Percentiles rank a stretch among this genome's conserved stretches.
Conservation (phyloP, 2,329 filamentous ascomycete species). For the Ceratocystis ficicola region DNA sequence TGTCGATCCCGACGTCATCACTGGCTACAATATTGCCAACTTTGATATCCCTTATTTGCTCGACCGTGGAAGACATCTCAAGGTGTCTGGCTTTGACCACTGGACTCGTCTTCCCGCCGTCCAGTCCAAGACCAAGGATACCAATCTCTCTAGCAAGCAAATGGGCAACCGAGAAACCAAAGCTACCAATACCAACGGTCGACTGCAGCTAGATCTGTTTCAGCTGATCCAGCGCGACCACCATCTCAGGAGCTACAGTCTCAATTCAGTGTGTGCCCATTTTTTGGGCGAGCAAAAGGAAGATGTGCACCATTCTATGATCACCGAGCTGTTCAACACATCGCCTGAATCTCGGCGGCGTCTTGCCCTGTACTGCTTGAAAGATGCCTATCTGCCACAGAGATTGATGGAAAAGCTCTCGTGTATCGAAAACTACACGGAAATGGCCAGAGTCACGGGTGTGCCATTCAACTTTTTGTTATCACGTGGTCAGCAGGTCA, state of each 20-base stretch:
- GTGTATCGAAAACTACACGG: slow-evolving; percentile 96
- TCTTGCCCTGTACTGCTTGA: slow-evolving; percentile 88
- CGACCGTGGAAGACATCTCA: slow-evolving; percentile 74
- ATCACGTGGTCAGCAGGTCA: slow-evolving; percentile 86
- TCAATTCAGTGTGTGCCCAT: slow-evolving; percentile 91
- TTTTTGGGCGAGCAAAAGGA: slow-evolving; percentile 97
- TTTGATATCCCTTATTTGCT: slow-evolving; percentile 97
- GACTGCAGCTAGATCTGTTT: slow-evolving; percentile 85
- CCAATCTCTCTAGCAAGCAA: slow-evolving; percentile 93
- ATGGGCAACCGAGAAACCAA: slow-evolving; percentile 96
- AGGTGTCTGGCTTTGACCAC: slow-evolving; percentile 67
- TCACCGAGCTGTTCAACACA: slow-evolving; percentile 94
- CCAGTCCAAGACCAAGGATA: slow-evolving; percentile 59
- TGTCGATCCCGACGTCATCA: slow-evolving; percentile 93
- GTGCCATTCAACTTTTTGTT: slow-evolving; percentile 94
- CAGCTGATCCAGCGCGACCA: slow-evolving; percentile 91
- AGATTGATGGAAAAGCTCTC: slow-evolving; percentile 94
- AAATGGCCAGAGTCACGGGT: slow-evolving; percentile 98
- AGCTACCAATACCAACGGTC: slow-evolving; percentile 83
- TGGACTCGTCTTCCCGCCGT: slow-evolving; percentile 69
- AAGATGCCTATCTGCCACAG: slow-evolving; percentile 92
- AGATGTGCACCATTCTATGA: slow-evolving; percentile 98
- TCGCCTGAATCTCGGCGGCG: slow-evolving; percentile 84
- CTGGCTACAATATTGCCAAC: slow-evolving; percentile 96
- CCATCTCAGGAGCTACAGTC: slow-evolving; percentile 87